These are phyloP conservation scores for Phytophthora sojae DNA, from an alignment of 352 stramenopile species.

Conservation along the genomic window DNA sequence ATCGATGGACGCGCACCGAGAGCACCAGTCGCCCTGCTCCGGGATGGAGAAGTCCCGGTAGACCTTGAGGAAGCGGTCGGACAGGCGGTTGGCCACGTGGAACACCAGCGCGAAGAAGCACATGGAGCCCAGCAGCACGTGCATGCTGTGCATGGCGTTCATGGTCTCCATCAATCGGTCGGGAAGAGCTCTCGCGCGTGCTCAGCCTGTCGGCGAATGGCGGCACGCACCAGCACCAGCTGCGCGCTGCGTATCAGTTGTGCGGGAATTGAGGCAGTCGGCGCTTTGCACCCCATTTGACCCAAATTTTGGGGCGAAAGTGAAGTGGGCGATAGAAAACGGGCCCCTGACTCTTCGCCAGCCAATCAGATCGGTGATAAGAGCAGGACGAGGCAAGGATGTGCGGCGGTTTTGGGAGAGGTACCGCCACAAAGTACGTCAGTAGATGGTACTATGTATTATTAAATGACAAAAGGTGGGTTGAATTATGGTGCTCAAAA, in stretches of 20 bases:
- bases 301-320: not conserved
- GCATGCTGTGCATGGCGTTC: conserved; percentile 37
- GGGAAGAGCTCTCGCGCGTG: not conserved
- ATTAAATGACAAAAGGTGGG: not conserved
- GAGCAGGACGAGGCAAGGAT: not conserved
- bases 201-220: conserved; percentile 22
- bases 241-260: conserved; percentile 23
- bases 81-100: conserved; percentile 56
- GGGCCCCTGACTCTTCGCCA: not conserved
- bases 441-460: not conserved
- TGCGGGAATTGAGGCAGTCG: not conserved
- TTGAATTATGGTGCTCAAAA: not conserved
- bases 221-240: not conserved
- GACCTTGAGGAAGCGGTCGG: conserved; percentile 57
- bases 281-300: not conserved
- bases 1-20: conserved; percentile 46
- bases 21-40: conserved; percentile 85
- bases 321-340: not conserved
- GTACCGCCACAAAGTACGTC: not conserved
- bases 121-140: conserved; percentile 62
- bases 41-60: conserved; percentile 76
- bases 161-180: not conserved
- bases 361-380: not conserved
- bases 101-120: conserved; percentile 72
- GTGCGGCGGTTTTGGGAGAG: not conserved